Conservation (phyloP, 495 filamentous ascomycete genomes). For the Bacidia rubella region DNA sequence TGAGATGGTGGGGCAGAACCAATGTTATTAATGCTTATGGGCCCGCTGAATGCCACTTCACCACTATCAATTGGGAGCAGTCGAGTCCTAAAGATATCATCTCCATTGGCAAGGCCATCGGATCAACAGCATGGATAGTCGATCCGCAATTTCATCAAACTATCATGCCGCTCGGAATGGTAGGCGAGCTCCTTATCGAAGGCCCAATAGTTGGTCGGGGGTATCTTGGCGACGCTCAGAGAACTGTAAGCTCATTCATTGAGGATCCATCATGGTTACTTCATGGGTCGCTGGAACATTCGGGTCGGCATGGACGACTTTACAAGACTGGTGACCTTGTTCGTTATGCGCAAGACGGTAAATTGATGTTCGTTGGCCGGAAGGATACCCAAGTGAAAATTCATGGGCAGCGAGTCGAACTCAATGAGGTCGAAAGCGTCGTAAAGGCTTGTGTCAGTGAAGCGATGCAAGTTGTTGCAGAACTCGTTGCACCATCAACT, state of each 20-base stretch:
- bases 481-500: background rate
- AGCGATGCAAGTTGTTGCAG: background rate
- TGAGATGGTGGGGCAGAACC: slow-evolving; percentile 6
- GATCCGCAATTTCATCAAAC: slow-evolving; percentile 24
- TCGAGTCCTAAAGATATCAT: background rate
- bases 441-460: slow-evolving; percentile 17
- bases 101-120: slow-evolving; percentile 9
- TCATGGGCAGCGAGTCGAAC: slow-evolving; percentile 36
- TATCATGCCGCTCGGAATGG: slow-evolving; percentile 28
- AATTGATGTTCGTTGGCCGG: slow-evolving; percentile 31
- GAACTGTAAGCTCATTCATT: slow-evolving; percentile 16
- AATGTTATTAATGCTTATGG: slow-evolving; percentile 11
- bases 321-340: slow-evolving; percentile 37
- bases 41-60: slow-evolving; percentile 2
- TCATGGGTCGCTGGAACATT: background rate
- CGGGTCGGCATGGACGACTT: slow-evolving; percentile 27
- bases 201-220: slow-evolving; percentile 19
- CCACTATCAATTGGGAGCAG: slow-evolving; percentile 12
- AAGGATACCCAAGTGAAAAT: slow-evolving; percentile 39
- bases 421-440: slow-evolving; percentile 31
- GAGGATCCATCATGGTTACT: background rate
- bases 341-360: slow-evolving; percentile 24
- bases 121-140: slow-evolving; percentile 24
- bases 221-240: slow-evolving; percentile 22
- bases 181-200: slow-evolving; percentile 32